Percentiles rank a stretch among this genome's conserved stretches.
phyloP scores from a whole-genome alignment of 2,329 filamentous ascomycete genomes.

The Xylariomycetidae sp. region DNA sequence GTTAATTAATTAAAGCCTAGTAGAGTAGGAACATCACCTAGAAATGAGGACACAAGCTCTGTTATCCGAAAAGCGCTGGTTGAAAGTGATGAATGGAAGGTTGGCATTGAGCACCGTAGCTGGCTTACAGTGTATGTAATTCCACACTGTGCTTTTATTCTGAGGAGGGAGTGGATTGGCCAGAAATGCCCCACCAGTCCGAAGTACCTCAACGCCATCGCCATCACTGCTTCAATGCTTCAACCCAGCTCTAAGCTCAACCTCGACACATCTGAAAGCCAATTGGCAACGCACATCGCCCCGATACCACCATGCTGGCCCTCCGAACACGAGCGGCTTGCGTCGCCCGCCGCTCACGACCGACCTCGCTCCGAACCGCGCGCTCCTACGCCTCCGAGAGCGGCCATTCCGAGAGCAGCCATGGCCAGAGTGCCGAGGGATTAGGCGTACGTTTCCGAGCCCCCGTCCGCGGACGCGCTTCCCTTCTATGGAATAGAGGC shows the following conservation, averaged over 20 bases:
- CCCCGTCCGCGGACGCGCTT: neutral
- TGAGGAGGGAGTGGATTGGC: no score
- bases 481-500: neutral
- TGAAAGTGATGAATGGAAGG: no score
- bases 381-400: constrained; percentile 50
- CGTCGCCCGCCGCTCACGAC: constrained; percentile 31
- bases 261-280: constrained; percentile 11
- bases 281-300: constrained; percentile 20
- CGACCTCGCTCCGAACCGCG: constrained; percentile 27
- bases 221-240: no score
- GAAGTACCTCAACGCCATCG: no score
- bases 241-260: constrained; percentile 12
- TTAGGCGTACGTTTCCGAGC: constrained; percentile 45
- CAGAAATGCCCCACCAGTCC: no score
- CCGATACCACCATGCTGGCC: constrained; percentile 24
- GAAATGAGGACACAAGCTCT: no score
- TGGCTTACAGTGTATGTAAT: constrained; percentile 2
- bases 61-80: no score
- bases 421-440: constrained; percentile 40
- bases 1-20: no score
- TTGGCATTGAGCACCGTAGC: no score
- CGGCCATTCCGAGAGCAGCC: constrained; percentile 33
- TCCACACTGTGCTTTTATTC: no score
- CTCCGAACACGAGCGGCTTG: constrained; percentile 39
- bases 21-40: no score